Conservation (phyloP, 805 yeast species). For the Pachysolen tannophilus region DNA sequence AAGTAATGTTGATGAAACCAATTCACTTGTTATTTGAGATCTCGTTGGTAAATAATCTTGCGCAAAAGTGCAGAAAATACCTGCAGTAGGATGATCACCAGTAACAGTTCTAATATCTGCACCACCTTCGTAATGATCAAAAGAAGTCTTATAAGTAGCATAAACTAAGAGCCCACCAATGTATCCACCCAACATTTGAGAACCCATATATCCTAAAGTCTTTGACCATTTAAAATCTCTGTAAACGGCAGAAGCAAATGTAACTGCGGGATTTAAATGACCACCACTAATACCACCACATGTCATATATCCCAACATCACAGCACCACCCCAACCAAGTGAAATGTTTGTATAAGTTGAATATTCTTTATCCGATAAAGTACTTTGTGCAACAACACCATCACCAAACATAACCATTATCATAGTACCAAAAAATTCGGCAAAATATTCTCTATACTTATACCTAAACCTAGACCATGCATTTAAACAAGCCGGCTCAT, state of each 20-base stretch:
- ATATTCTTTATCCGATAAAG: slow-evolving; percentile 25
- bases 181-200: slow-evolving; percentile 42
- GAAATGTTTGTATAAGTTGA: slow-evolving; percentile 36
- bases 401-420: slow-evolving; percentile 38
- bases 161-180: slow-evolving; percentile 37
- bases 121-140: slow-evolving; percentile 27
- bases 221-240: slow-evolving; percentile 46
- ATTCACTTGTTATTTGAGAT: slow-evolving; percentile 41
- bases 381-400: slow-evolving; percentile 39
- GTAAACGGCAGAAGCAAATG: slow-evolving; percentile 36
- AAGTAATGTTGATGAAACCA: slow-evolving; percentile 34
- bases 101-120: slow-evolving; percentile 19
- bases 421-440: slow-evolving; percentile 45
- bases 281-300: slow-evolving; percentile 53
- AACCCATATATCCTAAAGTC: slow-evolving; percentile 34
- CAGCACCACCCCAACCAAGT: slow-evolving; percentile 48
- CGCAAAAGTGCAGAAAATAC: slow-evolving; percentile 37
- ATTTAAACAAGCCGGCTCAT: neutral
- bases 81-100: slow-evolving; percentile 29
- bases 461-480: slow-evolving; percentile 26
- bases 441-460: slow-evolving; percentile 35
- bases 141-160: slow-evolving; percentile 34
- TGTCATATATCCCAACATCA: slow-evolving; percentile 39
- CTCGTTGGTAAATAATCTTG: slow-evolving; percentile 27
- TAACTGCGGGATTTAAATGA: slow-evolving; percentile 47